These are phyloP conservation scores for Pholiota conissans DNA, from an alignment of 768 basidiomycete genomes.

Conservation along the genomic window DNA sequence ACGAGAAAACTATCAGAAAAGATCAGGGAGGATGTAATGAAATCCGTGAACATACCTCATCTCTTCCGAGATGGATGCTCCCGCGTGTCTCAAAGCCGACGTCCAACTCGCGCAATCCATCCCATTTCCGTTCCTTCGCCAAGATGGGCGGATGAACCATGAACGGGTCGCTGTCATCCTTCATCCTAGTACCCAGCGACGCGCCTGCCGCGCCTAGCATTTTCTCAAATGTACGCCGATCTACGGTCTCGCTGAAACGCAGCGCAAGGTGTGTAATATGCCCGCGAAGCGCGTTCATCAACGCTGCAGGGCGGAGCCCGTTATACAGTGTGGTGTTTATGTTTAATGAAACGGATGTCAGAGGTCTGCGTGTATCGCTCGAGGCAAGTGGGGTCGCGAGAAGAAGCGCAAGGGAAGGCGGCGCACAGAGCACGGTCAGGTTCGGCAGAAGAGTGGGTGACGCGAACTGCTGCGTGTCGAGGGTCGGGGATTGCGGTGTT, in stretches of 20 bases:
- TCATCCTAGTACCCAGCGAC: conserved; percentile 23
- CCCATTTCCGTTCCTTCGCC: conserved; percentile 3
- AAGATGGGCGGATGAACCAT: not conserved
- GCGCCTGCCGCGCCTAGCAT: conserved; percentile 42
- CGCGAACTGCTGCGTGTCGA: conserved; percentile 13
- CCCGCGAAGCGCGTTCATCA: conserved; percentile 36
- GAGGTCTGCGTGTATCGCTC: conserved; percentile 23
- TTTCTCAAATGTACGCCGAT: conserved; percentile 46
- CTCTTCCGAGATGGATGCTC: conserved; percentile 22
- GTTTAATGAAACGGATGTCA: conserved; percentile 34
- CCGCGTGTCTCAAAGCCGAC: conserved; percentile 24
- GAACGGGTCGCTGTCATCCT: too few relatives aligned
- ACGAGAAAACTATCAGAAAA: too few relatives aligned
- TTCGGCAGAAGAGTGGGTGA: conserved; percentile 41
- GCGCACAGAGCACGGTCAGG: conserved; percentile 35
- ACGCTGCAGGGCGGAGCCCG: conserved; percentile 42
- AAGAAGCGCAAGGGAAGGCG: conserved; percentile 32
- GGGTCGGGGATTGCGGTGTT: conserved; percentile 3
- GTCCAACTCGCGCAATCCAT: conserved; percentile 27
- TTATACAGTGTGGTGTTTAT: conserved; percentile 46
- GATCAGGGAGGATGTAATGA: not conserved
- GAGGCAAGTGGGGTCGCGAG: conserved; percentile 20
- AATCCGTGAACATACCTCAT: conserved; percentile 31
- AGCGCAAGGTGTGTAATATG: conserved; percentile 29
- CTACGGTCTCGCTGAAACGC: conserved; percentile 38